phyloP scores from a whole-genome alignment of 2,329 filamentous ascomycete genomes.

The Apiospora marii region DNA sequence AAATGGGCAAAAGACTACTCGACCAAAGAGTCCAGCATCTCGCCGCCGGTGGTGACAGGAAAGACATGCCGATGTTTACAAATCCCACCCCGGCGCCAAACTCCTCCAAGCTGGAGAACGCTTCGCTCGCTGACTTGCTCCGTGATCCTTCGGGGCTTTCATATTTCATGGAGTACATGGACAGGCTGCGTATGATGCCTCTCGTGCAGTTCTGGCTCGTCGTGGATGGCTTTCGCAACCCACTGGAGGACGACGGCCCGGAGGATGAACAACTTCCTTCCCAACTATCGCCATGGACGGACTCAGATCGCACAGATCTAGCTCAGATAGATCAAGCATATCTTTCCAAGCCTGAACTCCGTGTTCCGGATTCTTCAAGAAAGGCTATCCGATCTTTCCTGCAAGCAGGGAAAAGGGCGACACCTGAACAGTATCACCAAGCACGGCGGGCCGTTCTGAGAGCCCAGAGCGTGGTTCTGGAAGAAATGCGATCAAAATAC shows the following conservation, averaged over 20 bases:
- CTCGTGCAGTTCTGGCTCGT: constrained; percentile 98
- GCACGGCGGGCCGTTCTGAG: constrained; percentile 83
- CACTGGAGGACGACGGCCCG: constrained; percentile 82
- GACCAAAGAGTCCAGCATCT: constrained; percentile 90
- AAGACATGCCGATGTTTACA: constrained; percentile 40
- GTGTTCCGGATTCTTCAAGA: constrained; percentile 74
- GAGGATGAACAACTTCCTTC: constrained; percentile 71
- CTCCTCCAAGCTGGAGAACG: constrained; percentile 75
- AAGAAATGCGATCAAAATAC: constrained; percentile 82
- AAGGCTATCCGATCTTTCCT: constrained; percentile 80
- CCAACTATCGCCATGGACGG: constrained; percentile 74
- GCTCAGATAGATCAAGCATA: constrained; percentile 93
- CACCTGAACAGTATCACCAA: constrained; percentile 80
- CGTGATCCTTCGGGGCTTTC: constrained; percentile 90
- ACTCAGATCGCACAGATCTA: constrained; percentile 86
- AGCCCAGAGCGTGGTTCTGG: constrained; percentile 82
- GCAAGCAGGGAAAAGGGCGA: constrained; percentile 77
- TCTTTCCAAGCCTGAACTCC: constrained; percentile 81
- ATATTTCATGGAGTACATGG: constrained; percentile 99
- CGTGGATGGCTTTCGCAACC: constrained; percentile 94
- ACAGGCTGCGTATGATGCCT: constrained; percentile 84
- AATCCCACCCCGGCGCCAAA: constrained; percentile 42
- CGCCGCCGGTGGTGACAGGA: constrained; percentile 69
- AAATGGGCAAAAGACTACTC: constrained; percentile 88
- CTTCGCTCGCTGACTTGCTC: constrained; percentile 83